A percentile compares a stretch with the other conserved stretches of the same genome.
phyloP scores from a whole-genome alignment of 78 protist genomes.

The Emiliania huxleyi region DNA sequence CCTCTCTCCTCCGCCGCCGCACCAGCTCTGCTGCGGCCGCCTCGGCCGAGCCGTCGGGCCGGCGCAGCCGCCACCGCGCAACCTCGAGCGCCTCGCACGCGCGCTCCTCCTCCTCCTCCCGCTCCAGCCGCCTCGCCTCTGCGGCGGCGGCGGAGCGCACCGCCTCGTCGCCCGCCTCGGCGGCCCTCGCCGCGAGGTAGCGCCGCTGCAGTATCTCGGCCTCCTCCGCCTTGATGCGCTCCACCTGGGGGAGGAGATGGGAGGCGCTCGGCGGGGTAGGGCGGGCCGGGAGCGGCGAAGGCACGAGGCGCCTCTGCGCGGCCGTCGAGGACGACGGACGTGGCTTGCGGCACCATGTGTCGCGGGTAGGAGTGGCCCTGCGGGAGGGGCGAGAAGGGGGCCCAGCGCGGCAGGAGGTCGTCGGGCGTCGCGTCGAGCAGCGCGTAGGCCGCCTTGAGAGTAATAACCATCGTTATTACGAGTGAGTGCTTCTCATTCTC shows the following conservation, averaged over 20 bases:
- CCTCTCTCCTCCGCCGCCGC: not conserved
- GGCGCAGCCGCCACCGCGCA: not conserved
- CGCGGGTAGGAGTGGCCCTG: not conserved
- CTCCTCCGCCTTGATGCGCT: not conserved
- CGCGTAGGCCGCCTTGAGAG: not conserved
- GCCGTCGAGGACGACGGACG: not conserved
- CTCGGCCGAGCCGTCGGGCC: not conserved
- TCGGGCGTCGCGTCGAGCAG: not conserved
- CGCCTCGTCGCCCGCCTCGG: not conserved
- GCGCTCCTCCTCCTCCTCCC: not conserved
- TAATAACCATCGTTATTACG: too few relatives aligned
- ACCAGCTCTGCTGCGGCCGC: not conserved
- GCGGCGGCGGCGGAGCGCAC: not conserved
- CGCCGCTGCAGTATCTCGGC: not conserved
- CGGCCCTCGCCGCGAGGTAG: not conserved
- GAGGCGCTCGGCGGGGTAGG: too few relatives aligned
- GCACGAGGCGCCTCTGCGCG: too few relatives aligned
- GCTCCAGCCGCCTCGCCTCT: not conserved
- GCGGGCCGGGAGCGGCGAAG: too few relatives aligned
- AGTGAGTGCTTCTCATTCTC: too few relatives aligned
- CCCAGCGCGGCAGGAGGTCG: not conserved
- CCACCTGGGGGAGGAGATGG: too few relatives aligned
- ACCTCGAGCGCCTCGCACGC: not conserved
- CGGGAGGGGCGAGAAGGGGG: not conserved
- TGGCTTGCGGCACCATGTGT: not conserved